Base-by-base conservation (phyloP, 805 yeast species). In the Cyberlindnera xishuangbannaensis region DNA sequence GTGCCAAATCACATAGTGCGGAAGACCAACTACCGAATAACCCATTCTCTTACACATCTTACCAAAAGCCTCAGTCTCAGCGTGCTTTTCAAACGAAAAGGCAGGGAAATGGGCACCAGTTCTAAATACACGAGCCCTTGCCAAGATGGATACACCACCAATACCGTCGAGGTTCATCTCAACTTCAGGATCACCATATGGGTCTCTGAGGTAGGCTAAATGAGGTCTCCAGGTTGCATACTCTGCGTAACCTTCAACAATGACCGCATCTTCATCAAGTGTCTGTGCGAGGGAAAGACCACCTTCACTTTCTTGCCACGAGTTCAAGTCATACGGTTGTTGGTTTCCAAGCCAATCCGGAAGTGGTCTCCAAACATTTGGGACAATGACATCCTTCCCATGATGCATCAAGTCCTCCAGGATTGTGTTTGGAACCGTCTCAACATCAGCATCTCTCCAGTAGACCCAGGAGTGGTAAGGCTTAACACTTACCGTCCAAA, bases 181-280 rank as follows among this genome's bases (percentile, higher is more conserved):
- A 24, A 80, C 90, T 54, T 84, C 90, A 12, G 94, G 90, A 58
- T 87, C 92, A 16, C 97, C 98, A 52, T 83, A 79, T 5, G 96
- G 95, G 51, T 90, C 97, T 48, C 97, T 70, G 55, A 90, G 70
- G 55, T 92, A 90, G 1, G 97, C 97, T 48, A 90, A 69, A 62
- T 90, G 97, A 2, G 97, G 95, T 61, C 98, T 73, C 97, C 97
- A 90, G 2, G 98, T 90, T 28, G 95, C 95, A 58, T 86, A 92
- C 61, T 90, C 98, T 14, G 84, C 92, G 56, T 87, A 87, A 14
- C 98, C 98, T 64, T 90, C 98, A 10, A 90, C 98, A 39, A 90
- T 88, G 37, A 92, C 95, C 1, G 95, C 95, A 61, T 92, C 95
- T 56, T 90, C 97, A 53, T 81, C 88, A 33, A 90, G 67, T 8